Conservation (phyloP, 805 yeast genomes). For the Pichia cabralensis region DNA sequence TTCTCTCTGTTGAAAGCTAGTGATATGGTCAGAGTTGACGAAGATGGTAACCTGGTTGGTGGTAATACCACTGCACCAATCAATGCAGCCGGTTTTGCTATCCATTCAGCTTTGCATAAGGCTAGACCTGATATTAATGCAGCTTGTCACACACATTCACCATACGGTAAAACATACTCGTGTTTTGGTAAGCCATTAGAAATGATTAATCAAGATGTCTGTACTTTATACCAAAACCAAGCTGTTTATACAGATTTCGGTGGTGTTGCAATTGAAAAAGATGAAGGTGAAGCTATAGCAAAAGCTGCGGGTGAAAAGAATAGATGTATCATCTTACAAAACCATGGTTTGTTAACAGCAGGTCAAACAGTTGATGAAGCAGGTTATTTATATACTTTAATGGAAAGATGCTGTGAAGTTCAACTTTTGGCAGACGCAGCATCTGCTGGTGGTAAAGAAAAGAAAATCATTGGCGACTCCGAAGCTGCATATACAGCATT, state of each 20-base stretch:
- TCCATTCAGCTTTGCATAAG: slow-evolving; percentile 57
- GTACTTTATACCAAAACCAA: slow-evolving; percentile 56
- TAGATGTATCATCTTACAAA: slow-evolving; percentile 47
- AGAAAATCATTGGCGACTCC: slow-evolving; percentile 41
- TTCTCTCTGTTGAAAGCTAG: slow-evolving; percentile 50
- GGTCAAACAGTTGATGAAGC: slow-evolving; percentile 70
- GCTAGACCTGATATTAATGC: slow-evolving; percentile 65
- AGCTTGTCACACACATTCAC: slow-evolving; percentile 63
- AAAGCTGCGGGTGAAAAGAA: slow-evolving; percentile 48
- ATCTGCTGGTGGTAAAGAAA: slow-evolving; percentile 30
- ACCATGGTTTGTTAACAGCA: slow-evolving; percentile 65
- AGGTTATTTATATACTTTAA: slow-evolving; percentile 49
- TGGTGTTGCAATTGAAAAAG: slow-evolving; percentile 63
- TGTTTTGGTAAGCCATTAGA: slow-evolving; percentile 58
- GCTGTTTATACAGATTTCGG: slow-evolving; percentile 62
- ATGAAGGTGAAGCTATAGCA: slow-evolving; percentile 56
- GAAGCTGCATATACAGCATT: slow-evolving; percentile 60
- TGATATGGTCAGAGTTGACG: slow-evolving; percentile 56
- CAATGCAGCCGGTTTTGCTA: slow-evolving; percentile 62
- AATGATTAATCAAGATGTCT: slow-evolving; percentile 74
- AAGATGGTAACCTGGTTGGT: slow-evolving; percentile 53
- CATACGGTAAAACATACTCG: slow-evolving; percentile 55
- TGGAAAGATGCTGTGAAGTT: slow-evolving; percentile 58
- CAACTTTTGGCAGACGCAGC: slow-evolving; percentile 55
- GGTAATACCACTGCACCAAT: slow-evolving; percentile 37